These are phyloP conservation scores for Cercospora sojina DNA, from an alignment of 2,329 filamentous ascomycete species.

Conservation along the genomic window DNA sequence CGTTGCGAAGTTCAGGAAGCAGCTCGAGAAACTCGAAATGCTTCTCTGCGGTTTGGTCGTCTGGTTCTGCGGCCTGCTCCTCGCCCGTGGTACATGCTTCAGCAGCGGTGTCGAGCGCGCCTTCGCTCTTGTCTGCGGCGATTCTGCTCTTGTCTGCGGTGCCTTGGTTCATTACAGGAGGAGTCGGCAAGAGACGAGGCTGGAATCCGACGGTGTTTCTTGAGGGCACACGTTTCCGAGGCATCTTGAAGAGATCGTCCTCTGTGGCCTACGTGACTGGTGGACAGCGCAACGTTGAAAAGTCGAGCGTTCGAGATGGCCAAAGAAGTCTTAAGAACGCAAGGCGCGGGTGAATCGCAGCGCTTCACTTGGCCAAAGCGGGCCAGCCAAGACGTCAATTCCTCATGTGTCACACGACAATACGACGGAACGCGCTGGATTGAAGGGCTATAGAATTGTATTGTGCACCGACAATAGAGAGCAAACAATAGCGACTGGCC, in stretches of 20 bases:
- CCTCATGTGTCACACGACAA: background rate
- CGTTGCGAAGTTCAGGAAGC: conserved; percentile 1
- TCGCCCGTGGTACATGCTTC: background rate
- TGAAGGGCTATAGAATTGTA: background rate
- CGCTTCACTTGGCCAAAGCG: background rate
- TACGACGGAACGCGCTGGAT: background rate
- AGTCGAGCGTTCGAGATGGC: background rate
- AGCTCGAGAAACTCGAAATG: conserved; percentile 1
- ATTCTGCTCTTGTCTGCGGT: background rate
- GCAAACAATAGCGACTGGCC: background rate
- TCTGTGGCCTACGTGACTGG: background rate
- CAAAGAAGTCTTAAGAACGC: background rate
- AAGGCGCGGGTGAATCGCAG: background rate
- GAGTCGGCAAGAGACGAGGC: background rate
- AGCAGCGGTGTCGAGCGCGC: background rate
- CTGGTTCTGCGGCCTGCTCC: background rate
- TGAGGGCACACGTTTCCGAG: too few relatives aligned
- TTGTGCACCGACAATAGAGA: background rate
- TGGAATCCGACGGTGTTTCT: background rate
- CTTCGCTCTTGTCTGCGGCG: background rate
- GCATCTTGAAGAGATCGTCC: too few relatives aligned
- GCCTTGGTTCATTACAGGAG: background rate
- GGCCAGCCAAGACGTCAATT: background rate
- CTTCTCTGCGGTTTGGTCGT: background rate
- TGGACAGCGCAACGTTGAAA: background rate